Evolutionary conservation across 768 basidiomycete genomes (phyloP), one percentile per base, ranked within the genome.

Genomic region (Suillus paluster): DNA sequence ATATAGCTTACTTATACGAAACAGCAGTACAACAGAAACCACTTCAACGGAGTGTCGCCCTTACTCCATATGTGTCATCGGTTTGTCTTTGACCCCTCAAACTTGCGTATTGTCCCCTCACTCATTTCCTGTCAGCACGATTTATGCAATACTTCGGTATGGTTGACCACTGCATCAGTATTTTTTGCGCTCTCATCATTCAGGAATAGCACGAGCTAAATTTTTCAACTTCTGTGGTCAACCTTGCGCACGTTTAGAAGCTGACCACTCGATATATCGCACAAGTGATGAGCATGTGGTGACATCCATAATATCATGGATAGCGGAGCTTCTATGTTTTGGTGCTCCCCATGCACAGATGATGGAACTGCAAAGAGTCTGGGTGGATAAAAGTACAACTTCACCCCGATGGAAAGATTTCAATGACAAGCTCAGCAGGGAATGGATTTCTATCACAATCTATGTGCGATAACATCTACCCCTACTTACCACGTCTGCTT

Each of bases 161-260:
- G 73, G 63, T 15, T 30, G 53, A n/a, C 11, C 25, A 15, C 39
- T 25, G 14, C 54, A 45, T 50, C 33, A 27, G 1, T 33, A 23
- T 53, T 34, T 21, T 30, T 34, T 19, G 25, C 58, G 34, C 14
- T 25, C 10, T 11, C 52, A 19, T n/a, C 41, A 52, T 21, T 27
- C 23, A 27, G 7, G 14, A 48, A 48, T 6, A 57, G 55, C 21
- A 44, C 69, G 69, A 62, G 8, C 78, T 12, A 68, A 77, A 33
- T 84, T 83, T 52, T 65, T 78, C 34, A 78, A 85, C 66, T 81
- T 79, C 56, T 73, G 82, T 63, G 83, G 84, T 5, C 80, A 84
- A 68, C 72, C 76, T 3, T 68, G 68, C 39, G 82, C 81, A 4
- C 82, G 84, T 6, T 71, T 86, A 15, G 70, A 78, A 42, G 75